Evolutionary conservation across 2,329 filamentous ascomycete species (phyloP), one percentile per base, ranked within the genome.

Genomic region (Ophiostoma populinum): DNA sequence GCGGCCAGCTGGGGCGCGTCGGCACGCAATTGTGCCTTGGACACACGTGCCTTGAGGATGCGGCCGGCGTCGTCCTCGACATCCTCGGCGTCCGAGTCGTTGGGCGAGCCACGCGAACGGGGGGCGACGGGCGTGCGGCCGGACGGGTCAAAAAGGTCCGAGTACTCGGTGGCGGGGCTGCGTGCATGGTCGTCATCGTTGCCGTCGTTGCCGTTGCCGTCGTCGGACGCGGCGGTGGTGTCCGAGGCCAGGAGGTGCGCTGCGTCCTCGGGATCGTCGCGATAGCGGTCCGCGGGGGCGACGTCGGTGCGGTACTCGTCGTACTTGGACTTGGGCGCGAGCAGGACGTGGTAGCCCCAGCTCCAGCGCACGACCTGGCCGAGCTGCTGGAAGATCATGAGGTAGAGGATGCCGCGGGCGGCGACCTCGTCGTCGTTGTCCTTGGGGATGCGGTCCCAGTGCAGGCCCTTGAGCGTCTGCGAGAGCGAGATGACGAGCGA

Each of bases 351-450:
- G 55, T 93, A 95, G 9, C 90, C 90, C 90, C 90, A 98, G 43
- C 82, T 94, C 90, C 90, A 98, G 40, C 90, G 73, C 15, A 98
- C 76, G 18, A 95, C 63, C 56, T 98, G 90, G 16, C 90, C 90
- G 3, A 98, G 70, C 54, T 98, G 90, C 58, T 98, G 90, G 59
- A 98, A 98, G 45, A 98, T 92, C 42, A 98, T 66, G 9, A 98
- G 67, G 51, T 98, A 98, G 1, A 98, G 62, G 41, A 98, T 95
- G 40, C 90, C 90, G 42, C 90, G 75, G 3, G 90, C 87, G 17
- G 73, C 86, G 15, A 98, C 90, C 54, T 95, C 83, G 39, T 92
- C 80, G 49, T 95, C 87, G 49, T 92, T 95, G 47, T 98, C 90
- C 36, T 82, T 80, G 0, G 82, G 80, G 33, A 95, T 72, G 45